phyloP scores from a whole-genome alignment of 2,329 filamentous ascomycete genomes.

The Pseudogymnoascus sp. region DNA sequence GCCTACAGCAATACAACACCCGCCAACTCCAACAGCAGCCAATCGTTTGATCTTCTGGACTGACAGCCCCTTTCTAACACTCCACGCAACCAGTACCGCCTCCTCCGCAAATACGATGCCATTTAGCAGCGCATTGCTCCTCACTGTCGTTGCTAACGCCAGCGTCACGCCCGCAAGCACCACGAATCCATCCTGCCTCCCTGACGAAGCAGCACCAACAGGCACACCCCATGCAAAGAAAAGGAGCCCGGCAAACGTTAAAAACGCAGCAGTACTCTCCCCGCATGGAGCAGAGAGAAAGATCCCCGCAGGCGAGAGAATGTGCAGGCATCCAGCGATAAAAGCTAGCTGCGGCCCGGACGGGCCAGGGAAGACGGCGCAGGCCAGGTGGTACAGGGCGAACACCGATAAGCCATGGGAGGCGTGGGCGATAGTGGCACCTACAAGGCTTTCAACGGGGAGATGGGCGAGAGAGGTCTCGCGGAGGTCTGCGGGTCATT shows the following conservation, averaged over 20 bases:
- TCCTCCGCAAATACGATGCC: conserved; percentile 58
- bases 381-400: conserved; percentile 60
- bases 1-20: conserved; percentile 59
- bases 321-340: conserved; percentile 64
- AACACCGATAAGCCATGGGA: conserved; percentile 71
- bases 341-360: conserved; percentile 47
- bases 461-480: conserved; percentile 14
- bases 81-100: conserved; percentile 49
- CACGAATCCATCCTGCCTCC: conserved; percentile 41
- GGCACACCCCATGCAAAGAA: conserved; percentile 45
- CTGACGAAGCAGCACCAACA: neutral
- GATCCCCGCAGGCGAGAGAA: conserved; percentile 78
- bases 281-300: conserved; percentile 84
- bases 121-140: conserved; percentile 81
- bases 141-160: conserved; percentile 63
- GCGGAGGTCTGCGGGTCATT: neutral
- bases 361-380: conserved; percentile 44
- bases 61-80: conserved; percentile 36
- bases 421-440: conserved; percentile 60
- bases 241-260: conserved; percentile 68
- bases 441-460: conserved; percentile 45
- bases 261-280: conserved; percentile 70
- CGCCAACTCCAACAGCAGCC: conserved; percentile 55
- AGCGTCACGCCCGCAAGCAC: conserved; percentile 62
- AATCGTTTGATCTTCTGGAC: conserved; percentile 44